Conservation (phyloP, 805 yeast genomes). For the Dipodascopsis uninucleata region DNA sequence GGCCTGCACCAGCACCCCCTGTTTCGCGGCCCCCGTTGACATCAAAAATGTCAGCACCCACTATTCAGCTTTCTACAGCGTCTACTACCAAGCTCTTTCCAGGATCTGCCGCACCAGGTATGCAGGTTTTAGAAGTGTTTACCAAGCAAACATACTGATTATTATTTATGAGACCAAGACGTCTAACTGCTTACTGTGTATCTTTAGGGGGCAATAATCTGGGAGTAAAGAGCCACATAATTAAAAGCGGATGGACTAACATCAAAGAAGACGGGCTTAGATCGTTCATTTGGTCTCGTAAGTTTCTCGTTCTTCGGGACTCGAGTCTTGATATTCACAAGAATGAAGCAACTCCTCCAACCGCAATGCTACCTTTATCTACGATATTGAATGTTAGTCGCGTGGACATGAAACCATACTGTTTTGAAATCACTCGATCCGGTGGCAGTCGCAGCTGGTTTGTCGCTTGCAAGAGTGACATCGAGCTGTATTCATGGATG, state of each 20-base stretch:
- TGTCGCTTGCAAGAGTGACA: constrained; percentile 71
- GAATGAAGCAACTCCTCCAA: constrained; percentile 20
- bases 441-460: constrained; percentile 51
- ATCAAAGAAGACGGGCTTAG: constrained; percentile 89
- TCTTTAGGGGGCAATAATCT: constrained; percentile 3
- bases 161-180: too few relatives aligned
- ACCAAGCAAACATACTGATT: too few relatives aligned
- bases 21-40: constrained; percentile 18
- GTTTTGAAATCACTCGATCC: constrained; percentile 64
- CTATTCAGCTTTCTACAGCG: background rate
- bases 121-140: constrained; percentile 7
- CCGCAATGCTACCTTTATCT: constrained; percentile 42
- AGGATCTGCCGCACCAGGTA: constrained; percentile 5
- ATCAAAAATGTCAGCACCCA: constrained; percentile 12
- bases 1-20: constrained; percentile 57
- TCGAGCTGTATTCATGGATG: constrained; percentile 83
- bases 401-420: constrained; percentile 67
- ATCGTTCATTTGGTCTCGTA: constrained; percentile 88
- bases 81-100: too few relatives aligned
- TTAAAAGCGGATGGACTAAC: constrained; percentile 74
- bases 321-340: constrained; percentile 71
- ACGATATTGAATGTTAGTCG: constrained; percentile 62
- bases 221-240: constrained; percentile 9
- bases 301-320: constrained; percentile 74
- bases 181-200: background rate